These are phyloP conservation scores for Oryza coarctata DNA, from an alignment of 176 grass and related monocot species.

Conservation along the genomic window DNA sequence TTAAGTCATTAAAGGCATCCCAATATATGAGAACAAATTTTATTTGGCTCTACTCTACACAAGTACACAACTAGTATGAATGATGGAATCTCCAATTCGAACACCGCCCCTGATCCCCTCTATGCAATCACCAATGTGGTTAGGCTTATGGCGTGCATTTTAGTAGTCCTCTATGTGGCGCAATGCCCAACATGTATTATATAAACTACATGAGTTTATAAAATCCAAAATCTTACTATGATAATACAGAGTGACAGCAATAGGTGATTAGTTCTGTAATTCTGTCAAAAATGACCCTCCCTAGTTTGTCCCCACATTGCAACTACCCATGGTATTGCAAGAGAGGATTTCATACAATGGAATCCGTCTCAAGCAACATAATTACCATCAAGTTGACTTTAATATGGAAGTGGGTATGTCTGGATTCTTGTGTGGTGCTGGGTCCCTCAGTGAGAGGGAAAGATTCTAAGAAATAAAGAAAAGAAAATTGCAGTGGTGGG, in stretches of 20 bases:
- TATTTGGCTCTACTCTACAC: conserved; percentile 18
- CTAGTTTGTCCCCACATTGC: neutral
- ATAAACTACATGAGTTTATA: neutral
- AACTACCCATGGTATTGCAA: conserved; percentile 24
- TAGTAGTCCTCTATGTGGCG: conserved; percentile 31
- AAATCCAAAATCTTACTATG: neutral
- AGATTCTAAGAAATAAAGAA: conserved; percentile 66
- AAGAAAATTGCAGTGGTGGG: conserved; percentile 22
- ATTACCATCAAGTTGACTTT: conserved; percentile 55
- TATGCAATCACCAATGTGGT: conserved; percentile 20
- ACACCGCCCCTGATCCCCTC: conserved; percentile 18
- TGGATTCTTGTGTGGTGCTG: conserved; percentile 55
- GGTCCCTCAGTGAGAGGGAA: conserved; percentile 56
- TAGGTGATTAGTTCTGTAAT: neutral
- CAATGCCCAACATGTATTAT: neutral
- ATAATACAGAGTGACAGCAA: neutral
- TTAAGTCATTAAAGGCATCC: no score
- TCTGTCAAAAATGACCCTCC: neutral
- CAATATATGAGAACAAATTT: conserved; percentile 36
- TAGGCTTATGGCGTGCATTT: conserved; percentile 13
- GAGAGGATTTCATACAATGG: conserved; percentile 24
- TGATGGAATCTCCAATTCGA: conserved; percentile 26
- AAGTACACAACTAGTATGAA: conserved; percentile 20
- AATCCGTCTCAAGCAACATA: conserved; percentile 48
- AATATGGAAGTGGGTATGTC: conserved; percentile 37